Percentiles rank a stretch among this genome's conserved stretches.
These are phyloP conservation scores for Aspergillus pseudoviridinutans DNA, from an alignment of 2,329 filamentous ascomycete species.

Conservation along the genomic window DNA sequence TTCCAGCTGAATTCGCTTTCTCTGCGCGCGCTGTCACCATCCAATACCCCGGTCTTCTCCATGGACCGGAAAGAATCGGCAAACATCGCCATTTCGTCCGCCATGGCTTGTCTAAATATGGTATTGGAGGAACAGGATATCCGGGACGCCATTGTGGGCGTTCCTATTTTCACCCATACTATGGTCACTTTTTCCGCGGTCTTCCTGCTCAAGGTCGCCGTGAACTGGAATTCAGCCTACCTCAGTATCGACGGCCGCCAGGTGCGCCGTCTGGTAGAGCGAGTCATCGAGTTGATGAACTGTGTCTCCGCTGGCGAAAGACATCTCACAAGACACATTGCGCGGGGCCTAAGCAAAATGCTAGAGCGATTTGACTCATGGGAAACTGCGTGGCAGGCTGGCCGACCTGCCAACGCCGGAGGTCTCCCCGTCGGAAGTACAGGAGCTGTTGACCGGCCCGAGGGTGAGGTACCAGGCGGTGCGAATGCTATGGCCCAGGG, in stretches of 20 bases:
- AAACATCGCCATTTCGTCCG: constrained; percentile 46
- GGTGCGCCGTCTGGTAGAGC: constrained; percentile 36
- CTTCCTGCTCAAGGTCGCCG: constrained; percentile 43
- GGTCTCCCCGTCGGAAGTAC: constrained; percentile 9
- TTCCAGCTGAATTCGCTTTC: constrained; percentile 49
- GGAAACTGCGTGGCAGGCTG: constrained; percentile 31
- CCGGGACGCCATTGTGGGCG: constrained; percentile 46
- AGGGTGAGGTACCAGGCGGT: constrained; percentile 34
- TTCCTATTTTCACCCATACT: constrained; percentile 44
- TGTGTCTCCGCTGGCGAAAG: constrained; percentile 40
- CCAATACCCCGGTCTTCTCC: constrained; percentile 39
- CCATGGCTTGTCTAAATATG: constrained; percentile 45
- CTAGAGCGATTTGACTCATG: constrained; percentile 39
- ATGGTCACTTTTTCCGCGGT: constrained; percentile 46
- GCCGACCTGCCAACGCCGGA: not conserved
- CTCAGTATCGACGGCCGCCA: constrained; percentile 37
- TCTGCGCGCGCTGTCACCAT: constrained; percentile 40
- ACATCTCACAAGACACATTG: constrained; percentile 41
- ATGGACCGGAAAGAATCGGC: constrained; percentile 44
- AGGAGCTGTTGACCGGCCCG: constrained; percentile 12
- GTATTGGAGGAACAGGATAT: constrained; percentile 48
- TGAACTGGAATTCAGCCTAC: constrained; percentile 42
- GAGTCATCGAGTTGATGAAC: constrained; percentile 38
- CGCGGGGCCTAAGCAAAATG: constrained; percentile 40
- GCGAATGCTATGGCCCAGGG: constrained; percentile 40